Evolutionary conservation across 345 rosid genomes (phyloP).

Genomic region (Dipteronia sinensis): DNA sequence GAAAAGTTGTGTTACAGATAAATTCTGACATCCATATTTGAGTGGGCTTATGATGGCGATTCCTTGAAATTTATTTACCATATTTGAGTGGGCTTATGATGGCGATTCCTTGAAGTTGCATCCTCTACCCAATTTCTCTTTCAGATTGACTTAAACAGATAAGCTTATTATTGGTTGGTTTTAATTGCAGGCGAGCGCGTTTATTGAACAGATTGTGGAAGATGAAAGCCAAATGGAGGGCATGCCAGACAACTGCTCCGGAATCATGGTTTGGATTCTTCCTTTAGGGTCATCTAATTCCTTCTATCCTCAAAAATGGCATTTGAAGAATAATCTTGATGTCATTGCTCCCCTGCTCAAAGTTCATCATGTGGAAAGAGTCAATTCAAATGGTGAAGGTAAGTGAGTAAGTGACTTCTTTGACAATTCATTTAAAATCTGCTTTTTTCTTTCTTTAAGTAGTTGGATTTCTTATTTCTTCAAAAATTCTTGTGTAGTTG

Average conservation of each 20-base stretch:
- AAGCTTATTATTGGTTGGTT: background rate
- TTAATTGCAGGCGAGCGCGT: constrained; percentile 45
- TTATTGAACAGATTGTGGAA: constrained; percentile 65
- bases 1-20: too few relatives aligned
- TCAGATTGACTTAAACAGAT: constrained; percentile 6
- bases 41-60: too few relatives aligned
- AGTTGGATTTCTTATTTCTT: constrained; percentile 1
- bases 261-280: constrained; percentile 56
- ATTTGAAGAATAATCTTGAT: constrained; percentile 44
- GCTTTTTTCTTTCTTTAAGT: background rate
- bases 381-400: constrained; percentile 24
- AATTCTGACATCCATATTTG: too few relatives aligned
- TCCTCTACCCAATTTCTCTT: background rate
- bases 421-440: background rate
- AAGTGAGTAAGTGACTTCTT: constrained; percentile 17
- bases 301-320: constrained; percentile 51
- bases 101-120: background rate
- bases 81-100: background rate
- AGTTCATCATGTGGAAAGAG: constrained; percentile 18
- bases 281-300: constrained; percentile 29
- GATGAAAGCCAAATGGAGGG: constrained; percentile 81
- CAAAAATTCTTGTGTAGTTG: background rate
- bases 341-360: constrained; percentile 34
- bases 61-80: background rate
- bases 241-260: constrained; percentile 46